Conservation (phyloP, 805 yeast species). For the Monosporozyma solicola region DNA sequence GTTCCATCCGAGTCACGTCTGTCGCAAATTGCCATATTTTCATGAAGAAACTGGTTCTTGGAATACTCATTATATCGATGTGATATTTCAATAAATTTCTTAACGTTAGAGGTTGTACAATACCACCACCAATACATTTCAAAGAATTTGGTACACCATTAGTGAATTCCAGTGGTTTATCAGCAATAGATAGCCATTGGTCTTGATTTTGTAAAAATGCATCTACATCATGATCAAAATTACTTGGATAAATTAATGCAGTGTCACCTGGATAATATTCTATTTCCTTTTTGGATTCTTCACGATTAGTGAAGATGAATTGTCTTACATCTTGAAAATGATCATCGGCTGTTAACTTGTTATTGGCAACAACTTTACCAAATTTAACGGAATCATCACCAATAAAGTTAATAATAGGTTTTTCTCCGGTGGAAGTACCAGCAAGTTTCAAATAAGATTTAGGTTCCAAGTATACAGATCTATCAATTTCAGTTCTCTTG, state of each 20-base stretch:
- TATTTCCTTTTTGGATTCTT: slow-evolving; percentile 14
- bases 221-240: slow-evolving; percentile 55
- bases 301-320: slow-evolving; percentile 34
- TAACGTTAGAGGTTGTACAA: slow-evolving; percentile 54
- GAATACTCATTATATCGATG: slow-evolving; percentile 73
- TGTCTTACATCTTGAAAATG: slow-evolving; percentile 91
- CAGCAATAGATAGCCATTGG: slow-evolving; percentile 66
- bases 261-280: slow-evolving; percentile 73
- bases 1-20: slow-evolving; percentile 32
- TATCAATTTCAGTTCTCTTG: slow-evolving; percentile 17
- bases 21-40: slow-evolving; percentile 65
- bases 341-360: slow-evolving; percentile 53
- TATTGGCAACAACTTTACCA: slow-evolving; percentile 45
- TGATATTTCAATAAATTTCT: slow-evolving; percentile 68
- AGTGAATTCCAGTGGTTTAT: slow-evolving; percentile 35
- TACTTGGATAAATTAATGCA: slow-evolving; percentile 64
- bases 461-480: slow-evolving; percentile 23
- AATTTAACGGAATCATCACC: slow-evolving; percentile 14
- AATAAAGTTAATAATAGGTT: slow-evolving; percentile 6
- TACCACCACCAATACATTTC: slow-evolving; percentile 45
- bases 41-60: slow-evolving; percentile 74
- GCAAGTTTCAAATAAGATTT: slow-evolving; percentile 14
- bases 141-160: slow-evolving; percentile 16
- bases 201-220: slow-evolving; percentile 53
- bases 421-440: not conserved